A percentile compares a stretch with the other conserved stretches of the same genome.
phyloP scores from a whole-genome alignment of 805 yeast genomes.

The Candida argentea region DNA sequence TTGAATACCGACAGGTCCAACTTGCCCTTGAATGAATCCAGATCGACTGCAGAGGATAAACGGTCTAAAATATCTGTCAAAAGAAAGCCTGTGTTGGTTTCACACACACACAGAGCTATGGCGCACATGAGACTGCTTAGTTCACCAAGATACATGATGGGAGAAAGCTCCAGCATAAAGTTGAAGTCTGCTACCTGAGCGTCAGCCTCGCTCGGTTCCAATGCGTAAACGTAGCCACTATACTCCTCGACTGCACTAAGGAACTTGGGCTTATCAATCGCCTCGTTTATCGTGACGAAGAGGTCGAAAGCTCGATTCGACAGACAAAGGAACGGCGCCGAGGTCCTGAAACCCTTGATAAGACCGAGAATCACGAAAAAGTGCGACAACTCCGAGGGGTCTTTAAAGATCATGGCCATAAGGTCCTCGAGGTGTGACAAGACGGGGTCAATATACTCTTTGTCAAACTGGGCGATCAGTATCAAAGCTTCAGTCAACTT shows the following conservation, averaged over 20 bases:
- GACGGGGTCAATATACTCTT: conserved; percentile 12
- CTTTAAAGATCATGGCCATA: conserved; percentile 15
- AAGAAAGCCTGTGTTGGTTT: conserved; percentile 14
- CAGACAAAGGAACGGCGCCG: conserved; percentile 17
- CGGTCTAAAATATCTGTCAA: conserved; percentile 18
- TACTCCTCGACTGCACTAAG: conserved; percentile 25
- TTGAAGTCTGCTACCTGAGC: conserved; percentile 14
- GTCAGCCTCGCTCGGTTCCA: conserved; percentile 7
- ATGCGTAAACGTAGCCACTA: conserved; percentile 10
- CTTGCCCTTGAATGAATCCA: conserved; percentile 2
- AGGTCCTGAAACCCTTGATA: conserved; percentile 18
- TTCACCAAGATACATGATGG: conserved; percentile 24
- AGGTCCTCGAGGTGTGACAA: conserved; percentile 19
- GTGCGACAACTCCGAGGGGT: conserved; percentile 14
- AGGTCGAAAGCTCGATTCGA: conserved; percentile 17
- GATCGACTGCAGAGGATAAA: conserved; percentile 11
- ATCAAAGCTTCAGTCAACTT: conserved; percentile 24
- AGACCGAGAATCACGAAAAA: conserved; percentile 28
- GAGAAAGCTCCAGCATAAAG: conserved; percentile 20
- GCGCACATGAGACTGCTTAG: conserved; percentile 27
- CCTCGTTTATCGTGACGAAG: conserved; percentile 23
- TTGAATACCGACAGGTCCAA: conserved; percentile 1
- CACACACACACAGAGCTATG: conserved; percentile 20
- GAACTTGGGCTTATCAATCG: conserved; percentile 29
- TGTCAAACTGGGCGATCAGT: conserved; percentile 18